Evolutionary conservation across 2,329 filamentous ascomycete species (phyloP), one percentile per base, ranked within the genome.

Genomic region (Penicillium sp.): DNA sequence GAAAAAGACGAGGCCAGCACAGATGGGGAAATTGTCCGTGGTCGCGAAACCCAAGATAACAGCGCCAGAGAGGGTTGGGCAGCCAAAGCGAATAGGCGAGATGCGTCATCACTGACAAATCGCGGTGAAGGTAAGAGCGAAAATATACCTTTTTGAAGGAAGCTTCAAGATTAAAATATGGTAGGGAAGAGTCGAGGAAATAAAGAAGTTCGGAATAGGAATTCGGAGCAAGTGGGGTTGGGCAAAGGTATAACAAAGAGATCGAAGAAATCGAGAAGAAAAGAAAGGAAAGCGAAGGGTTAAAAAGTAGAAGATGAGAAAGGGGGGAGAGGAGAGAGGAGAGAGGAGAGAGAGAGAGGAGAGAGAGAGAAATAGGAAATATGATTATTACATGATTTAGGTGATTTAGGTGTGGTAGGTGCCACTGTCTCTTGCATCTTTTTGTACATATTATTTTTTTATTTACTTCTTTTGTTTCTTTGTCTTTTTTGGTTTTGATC

Each of bases 341-440:
- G n/a, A n/a, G n/a, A n/a, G n/a, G 48, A 43, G 45, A 17, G 48
- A 37, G 44, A 40, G 47, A 51, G 50, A 39, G 45, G 9, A 19
- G 17, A 22, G 4, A 22, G 6, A 24, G 24, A 42, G 28, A 32
- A 31, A 31, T 32, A 32, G 40, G 28, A 48, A 24, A 46, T 24
- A 43, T 37, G 40, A 39, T 47, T 40, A 49, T 49, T 51, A 57
- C 32, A 32, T 34, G 22, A 19, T 45, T 45, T 46, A 46, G 44
- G 35, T 43, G 42, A 43, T 55, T 61, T 60, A 60, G 57, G 58
- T 60, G 58, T 61, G 58, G 58, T 61, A 61, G 58, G 58, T 61
- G 58, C 58, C 44, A 57, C 56, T 51, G 47, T 45, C 45, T 38
- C 32, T 34, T 34, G 42, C 41, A 42, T 45, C 48, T 37, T 31